A percentile compares a stretch with the other conserved stretches of the same genome.
These are phyloP conservation scores for Saccharomycopsis sp. DNA, from an alignment of 805 yeast genomes.

Conservation along the genomic window DNA sequence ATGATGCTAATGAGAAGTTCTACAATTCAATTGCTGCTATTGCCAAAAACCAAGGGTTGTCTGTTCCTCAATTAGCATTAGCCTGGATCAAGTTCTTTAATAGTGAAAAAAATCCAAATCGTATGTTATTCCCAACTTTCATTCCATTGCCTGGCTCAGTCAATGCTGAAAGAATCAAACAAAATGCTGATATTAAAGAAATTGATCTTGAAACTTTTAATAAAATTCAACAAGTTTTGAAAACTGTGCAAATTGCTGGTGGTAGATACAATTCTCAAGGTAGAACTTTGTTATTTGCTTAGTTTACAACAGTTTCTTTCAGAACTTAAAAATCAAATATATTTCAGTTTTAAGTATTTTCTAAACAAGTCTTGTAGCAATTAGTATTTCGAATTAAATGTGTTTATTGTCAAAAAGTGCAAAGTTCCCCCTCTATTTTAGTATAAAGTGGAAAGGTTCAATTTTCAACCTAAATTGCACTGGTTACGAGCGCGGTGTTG, in stretches of 20 bases:
- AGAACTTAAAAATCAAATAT: too few species aligned
- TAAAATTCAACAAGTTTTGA: constrained; percentile 38
- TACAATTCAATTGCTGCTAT: constrained; percentile 37
- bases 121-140: constrained; percentile 36
- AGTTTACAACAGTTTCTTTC: too few species aligned
- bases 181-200: constrained; percentile 40
- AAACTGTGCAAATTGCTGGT: constrained; percentile 40
- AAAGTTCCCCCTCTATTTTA: too few species aligned
- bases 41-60: constrained; percentile 35
- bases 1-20: constrained; percentile 39
- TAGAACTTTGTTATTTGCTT: too few species aligned
- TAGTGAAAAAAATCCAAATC: constrained; percentile 18
- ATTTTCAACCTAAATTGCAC: too few species aligned
- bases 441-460: too few species aligned
- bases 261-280: constrained; percentile 48
- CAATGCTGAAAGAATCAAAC: constrained; percentile 44
- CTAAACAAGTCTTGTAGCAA: too few species aligned
- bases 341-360: too few species aligned
- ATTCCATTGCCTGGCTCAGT: constrained; percentile 80
- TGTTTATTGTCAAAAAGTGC: too few species aligned
- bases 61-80: constrained; percentile 60
- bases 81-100: constrained; percentile 49
- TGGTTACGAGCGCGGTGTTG: too few species aligned
- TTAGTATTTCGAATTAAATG: too few species aligned
- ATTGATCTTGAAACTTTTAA: constrained; percentile 49